Conservation (phyloP, 2,329 filamentous ascomycete species). For the Boeremia exigua region DNA sequence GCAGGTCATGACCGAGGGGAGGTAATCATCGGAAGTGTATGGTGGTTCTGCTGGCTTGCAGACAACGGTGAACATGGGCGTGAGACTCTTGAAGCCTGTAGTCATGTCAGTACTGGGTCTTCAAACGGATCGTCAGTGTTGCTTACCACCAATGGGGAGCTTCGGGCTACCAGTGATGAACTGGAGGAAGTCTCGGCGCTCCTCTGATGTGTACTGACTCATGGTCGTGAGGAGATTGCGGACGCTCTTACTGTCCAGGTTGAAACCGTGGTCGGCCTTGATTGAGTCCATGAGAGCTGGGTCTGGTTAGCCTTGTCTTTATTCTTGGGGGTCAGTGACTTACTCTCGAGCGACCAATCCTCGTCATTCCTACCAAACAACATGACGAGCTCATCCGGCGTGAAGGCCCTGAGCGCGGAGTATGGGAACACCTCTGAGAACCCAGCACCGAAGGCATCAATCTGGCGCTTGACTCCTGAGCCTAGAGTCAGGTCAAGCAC, state of each 20-base stretch:
- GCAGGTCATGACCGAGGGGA: constrained; percentile 99
- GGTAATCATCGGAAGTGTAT: constrained; percentile 91
- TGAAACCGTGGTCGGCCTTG: constrained; percentile 98
- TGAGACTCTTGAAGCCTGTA: constrained; percentile 92
- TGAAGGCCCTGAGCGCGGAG: constrained; percentile 89
- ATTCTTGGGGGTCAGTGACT: constrained; percentile 49
- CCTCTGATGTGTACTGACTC: constrained; percentile 77
- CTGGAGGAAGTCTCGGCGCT: constrained; percentile 92
- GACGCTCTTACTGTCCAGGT: constrained; percentile 96
- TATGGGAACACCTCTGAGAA: constrained; percentile 98
- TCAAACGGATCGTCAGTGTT: background rate
- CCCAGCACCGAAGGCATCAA: constrained; percentile 87
- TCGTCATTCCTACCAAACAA: constrained; percentile 92
- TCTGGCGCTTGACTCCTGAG: constrained; percentile 84
- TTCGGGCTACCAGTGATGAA: constrained; percentile 98
- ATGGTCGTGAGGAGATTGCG: constrained; percentile 92
- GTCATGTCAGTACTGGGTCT: constrained; percentile 6
- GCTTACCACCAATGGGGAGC: constrained; percentile 93
- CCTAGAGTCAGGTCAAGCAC: constrained; percentile 92
- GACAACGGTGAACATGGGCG: constrained; percentile 98
- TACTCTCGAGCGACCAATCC: constrained; percentile 97
- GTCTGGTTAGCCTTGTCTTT: constrained; percentile 32
- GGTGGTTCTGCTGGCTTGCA: constrained; percentile 98
- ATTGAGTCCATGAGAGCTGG: constrained; percentile 94
- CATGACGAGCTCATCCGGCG: constrained; percentile 91